Percentiles rank a stretch among this genome's conserved stretches.
Evolutionary conservation across 176 grass and related monocot species (phyloP).

Genomic region (Areca catechu): DNA sequence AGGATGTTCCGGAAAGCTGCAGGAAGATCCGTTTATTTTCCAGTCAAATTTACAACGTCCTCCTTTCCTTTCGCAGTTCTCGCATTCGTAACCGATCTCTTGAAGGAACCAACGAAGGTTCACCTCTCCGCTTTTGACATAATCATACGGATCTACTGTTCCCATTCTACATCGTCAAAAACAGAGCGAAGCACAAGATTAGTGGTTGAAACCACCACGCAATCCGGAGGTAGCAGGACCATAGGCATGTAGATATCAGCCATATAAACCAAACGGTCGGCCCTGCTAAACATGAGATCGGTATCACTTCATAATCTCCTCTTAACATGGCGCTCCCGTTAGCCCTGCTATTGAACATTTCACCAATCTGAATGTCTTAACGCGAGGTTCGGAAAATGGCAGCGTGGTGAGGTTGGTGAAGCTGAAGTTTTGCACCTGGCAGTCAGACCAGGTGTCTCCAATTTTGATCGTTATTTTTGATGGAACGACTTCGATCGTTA

Average conservation of each 20-base stretch:
- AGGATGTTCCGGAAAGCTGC: not conserved
- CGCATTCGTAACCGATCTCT: constrained; percentile 14
- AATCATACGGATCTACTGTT: too few species aligned
- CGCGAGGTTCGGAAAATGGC: not conserved
- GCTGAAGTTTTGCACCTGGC: constrained; percentile 26
- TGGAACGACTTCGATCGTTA: too few species aligned
- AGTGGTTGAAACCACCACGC: constrained; percentile 14
- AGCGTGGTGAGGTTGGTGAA: constrained; percentile 13
- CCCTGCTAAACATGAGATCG: constrained; percentile 19
- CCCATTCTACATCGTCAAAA: too few species aligned
- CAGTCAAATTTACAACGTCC: constrained; percentile 24
- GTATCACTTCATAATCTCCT: not conserved
- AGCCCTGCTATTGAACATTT: constrained; percentile 15
- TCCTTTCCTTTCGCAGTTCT: constrained; percentile 10
- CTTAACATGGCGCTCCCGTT: not conserved
- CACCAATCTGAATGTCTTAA: not conserved
- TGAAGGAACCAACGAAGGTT: constrained; percentile 11
- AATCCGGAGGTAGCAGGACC: constrained; percentile 26
- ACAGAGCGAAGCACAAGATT: not conserved
- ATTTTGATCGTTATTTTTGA: not conserved
- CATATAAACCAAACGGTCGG: constrained; percentile 22
- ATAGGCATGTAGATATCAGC: not conserved
- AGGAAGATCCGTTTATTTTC: constrained; percentile 21
- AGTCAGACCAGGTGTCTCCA: constrained; percentile 4
- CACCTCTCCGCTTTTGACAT: too few species aligned